Conservation (phyloP, 73 alveolate genomes). For the Symbiodinium pilosum region DNA sequence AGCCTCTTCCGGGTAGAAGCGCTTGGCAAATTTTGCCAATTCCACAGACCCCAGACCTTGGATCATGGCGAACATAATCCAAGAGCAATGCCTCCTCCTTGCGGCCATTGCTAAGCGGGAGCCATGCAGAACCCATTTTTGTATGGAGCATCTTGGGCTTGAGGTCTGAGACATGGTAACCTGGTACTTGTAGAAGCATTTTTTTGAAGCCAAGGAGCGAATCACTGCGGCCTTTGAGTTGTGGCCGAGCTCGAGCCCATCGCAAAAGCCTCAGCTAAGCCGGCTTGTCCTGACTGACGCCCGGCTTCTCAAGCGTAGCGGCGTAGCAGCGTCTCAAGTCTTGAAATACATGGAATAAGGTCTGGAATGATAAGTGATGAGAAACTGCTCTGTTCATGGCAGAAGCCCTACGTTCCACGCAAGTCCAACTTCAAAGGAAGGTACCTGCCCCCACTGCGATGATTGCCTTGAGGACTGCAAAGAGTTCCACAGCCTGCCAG, state of each 20-base stretch:
- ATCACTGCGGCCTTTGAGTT: conserved; percentile 62
- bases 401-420: background rate
- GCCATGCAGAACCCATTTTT: too few relatives aligned
- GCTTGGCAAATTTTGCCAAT: conserved; percentile 47
- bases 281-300: too few relatives aligned
- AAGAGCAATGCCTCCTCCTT: background rate
- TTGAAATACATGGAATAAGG: too few relatives aligned
- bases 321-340: too few relatives aligned
- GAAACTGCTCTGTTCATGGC: background rate
- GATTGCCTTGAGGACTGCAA: conserved; percentile 67
- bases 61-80: too few relatives aligned
- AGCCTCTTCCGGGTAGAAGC: conserved; percentile 61
- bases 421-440: background rate
- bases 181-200: background rate
- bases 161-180: too few relatives aligned
- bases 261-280: conserved; percentile 69
- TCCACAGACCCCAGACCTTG: conserved; percentile 74
- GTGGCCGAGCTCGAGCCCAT: conserved; percentile 70
- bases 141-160: too few relatives aligned
- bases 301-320: too few relatives aligned
- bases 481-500: conserved; percentile 52
- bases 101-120: too few relatives aligned
- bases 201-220: background rate
- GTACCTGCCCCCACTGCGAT: conserved; percentile 57
- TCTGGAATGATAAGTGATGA: too few relatives aligned